Conservation (phyloP, 2,329 filamentous ascomycete genomes). For the Penicillium crustosum region DNA sequence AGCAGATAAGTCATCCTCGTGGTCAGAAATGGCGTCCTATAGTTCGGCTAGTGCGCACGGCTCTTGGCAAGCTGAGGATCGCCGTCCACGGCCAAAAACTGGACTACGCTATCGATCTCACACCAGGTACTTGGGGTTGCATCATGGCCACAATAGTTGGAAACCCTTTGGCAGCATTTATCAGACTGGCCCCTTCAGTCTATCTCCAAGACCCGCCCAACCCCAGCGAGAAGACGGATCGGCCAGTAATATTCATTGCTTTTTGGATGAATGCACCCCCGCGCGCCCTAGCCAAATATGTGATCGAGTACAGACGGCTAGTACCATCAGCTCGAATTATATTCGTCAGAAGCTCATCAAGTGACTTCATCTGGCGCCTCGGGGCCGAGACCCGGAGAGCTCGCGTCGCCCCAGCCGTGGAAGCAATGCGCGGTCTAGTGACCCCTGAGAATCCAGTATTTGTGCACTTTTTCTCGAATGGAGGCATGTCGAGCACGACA, state of each 20-base stretch:
- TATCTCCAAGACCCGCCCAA: slow-evolving; percentile 40
- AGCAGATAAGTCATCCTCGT: not conserved
- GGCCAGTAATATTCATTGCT: slow-evolving; percentile 43
- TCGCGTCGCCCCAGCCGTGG: slow-evolving; percentile 37
- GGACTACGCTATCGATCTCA: not conserved
- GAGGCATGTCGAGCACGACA: slow-evolving; percentile 44
- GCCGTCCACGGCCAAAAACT: not conserved
- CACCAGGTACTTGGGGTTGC: not conserved
- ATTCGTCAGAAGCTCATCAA: slow-evolving; percentile 40
- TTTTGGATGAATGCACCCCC: slow-evolving; percentile 52
- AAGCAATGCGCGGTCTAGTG: slow-evolving; percentile 32
- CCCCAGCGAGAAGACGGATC: slow-evolving; percentile 7
- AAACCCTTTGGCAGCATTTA: slow-evolving; percentile 32
- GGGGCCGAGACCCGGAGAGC: slow-evolving; percentile 23
- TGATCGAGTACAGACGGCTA: slow-evolving; percentile 45
- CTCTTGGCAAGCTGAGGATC: slow-evolving; percentile 14
- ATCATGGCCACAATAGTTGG: slow-evolving; percentile 13
- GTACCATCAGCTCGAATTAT: slow-evolving; percentile 47
- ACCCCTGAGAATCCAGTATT: slow-evolving; percentile 33
- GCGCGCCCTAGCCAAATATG: slow-evolving; percentile 50
- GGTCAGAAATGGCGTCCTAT: not conserved
- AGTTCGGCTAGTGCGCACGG: slow-evolving; percentile 3
- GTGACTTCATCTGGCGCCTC: slow-evolving; percentile 35
- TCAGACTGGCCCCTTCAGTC: slow-evolving; percentile 39
- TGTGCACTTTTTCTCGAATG: slow-evolving; percentile 54